Conservation (phyloP, 2,329 filamentous ascomycete species). For the Apiospora aurea region DNA sequence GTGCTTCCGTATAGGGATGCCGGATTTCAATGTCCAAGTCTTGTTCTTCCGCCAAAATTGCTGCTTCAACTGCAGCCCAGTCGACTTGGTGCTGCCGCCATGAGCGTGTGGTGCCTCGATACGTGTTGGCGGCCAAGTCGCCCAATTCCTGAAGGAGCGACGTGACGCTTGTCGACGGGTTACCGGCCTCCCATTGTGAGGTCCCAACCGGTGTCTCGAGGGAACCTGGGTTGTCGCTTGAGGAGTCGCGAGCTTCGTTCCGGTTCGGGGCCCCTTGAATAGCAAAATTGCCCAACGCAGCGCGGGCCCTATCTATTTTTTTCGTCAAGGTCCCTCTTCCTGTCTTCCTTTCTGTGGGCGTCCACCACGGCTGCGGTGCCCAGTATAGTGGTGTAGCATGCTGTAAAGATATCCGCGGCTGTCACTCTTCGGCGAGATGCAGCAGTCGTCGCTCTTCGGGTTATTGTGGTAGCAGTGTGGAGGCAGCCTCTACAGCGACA, state of each 20-base stretch:
- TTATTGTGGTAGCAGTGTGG: slow-evolving; percentile 54
- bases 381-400: slow-evolving; percentile 72
- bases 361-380: slow-evolving; percentile 71
- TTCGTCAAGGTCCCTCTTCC: slow-evolving; percentile 66
- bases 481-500: slow-evolving; percentile 68
- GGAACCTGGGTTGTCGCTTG: neutral
- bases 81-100: slow-evolving; percentile 36
- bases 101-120: slow-evolving; percentile 29
- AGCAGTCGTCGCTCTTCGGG: slow-evolving; percentile 58
- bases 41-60: slow-evolving; percentile 36
- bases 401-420: slow-evolving; percentile 65
- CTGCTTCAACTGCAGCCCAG: slow-evolving; percentile 39
- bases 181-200: neutral
- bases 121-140: slow-evolving; percentile 31
- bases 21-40: slow-evolving; percentile 29
- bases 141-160: slow-evolving; percentile 35
- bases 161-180: neutral
- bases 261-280: slow-evolving; percentile 38
- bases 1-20: slow-evolving; percentile 32
- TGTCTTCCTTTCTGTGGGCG: slow-evolving; percentile 62
- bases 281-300: slow-evolving; percentile 51
- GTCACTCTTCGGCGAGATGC: slow-evolving; percentile 57
- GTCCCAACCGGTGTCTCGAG: neutral
- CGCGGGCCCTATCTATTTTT: slow-evolving; percentile 64
- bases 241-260: slow-evolving; percentile 7